Conservation (phyloP, 2,329 filamentous ascomycete species). For the Xylariaceae sp. region DNA sequence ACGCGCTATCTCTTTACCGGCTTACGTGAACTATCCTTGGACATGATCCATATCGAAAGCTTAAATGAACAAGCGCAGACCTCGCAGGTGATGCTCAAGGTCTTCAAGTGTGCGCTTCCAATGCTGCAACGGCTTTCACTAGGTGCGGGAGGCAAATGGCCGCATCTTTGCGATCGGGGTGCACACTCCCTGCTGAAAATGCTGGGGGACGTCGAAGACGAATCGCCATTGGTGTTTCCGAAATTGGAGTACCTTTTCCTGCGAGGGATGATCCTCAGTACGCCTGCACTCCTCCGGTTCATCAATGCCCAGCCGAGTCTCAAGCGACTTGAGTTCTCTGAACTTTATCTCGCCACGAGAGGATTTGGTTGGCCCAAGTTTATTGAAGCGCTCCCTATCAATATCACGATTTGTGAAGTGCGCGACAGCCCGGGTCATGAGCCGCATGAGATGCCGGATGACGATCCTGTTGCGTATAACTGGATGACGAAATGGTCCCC, state of each 20-base stretch:
- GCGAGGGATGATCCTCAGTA: slow-evolving; percentile 10
- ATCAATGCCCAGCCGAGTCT: slow-evolving; percentile 11
- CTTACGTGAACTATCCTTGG: slow-evolving; percentile 9
- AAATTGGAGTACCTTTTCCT: slow-evolving; percentile 5
- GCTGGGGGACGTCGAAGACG: slow-evolving; percentile 5
- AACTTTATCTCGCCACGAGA: slow-evolving; percentile 17
- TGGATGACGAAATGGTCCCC: too few relatives aligned
- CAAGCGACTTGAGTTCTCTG: slow-evolving; percentile 9
- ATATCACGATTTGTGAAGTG: slow-evolving; percentile 6
- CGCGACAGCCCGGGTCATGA: too few relatives aligned
- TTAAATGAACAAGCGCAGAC: slow-evolving; percentile 5
- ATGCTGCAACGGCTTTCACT: slow-evolving; percentile 11
- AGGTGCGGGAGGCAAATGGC: slow-evolving; percentile 10
- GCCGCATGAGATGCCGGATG: too few relatives aligned
- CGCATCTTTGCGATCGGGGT: slow-evolving; percentile 2
- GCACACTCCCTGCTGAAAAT: slow-evolving; percentile 15
- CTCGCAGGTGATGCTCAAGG: slow-evolving; percentile 5
- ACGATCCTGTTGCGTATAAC: too few relatives aligned
- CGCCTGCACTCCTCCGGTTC: slow-evolving; percentile 11
- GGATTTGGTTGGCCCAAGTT: slow-evolving; percentile 9
- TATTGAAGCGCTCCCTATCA: slow-evolving; percentile 6
- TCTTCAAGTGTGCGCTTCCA: slow-evolving; percentile 10
- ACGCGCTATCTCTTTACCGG: slow-evolving; percentile 14
- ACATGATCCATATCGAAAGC: slow-evolving; percentile 8
- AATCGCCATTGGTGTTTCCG: slow-evolving; percentile 10